phyloP scores from a whole-genome alignment of 2,329 filamentous ascomycete species.

The Didymella keratinophila region DNA sequence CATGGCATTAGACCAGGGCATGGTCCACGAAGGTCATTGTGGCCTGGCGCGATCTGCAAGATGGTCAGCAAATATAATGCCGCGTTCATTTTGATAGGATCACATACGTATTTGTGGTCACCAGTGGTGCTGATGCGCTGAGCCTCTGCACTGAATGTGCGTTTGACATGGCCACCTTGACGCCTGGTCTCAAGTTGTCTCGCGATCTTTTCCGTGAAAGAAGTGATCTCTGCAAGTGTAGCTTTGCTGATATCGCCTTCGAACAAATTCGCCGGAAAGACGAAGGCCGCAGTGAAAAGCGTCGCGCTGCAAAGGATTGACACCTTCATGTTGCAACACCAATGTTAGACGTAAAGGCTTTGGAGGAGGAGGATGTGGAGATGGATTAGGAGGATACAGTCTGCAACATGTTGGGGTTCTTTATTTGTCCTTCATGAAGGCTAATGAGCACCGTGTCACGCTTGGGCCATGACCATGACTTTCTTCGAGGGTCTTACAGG shows the following conservation, averaged over 20 bases:
- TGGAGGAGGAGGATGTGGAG: background rate
- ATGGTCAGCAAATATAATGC: conserved; percentile 3
- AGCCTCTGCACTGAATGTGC: conserved; percentile 27
- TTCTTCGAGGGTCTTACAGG: background rate
- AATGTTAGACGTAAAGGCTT: background rate
- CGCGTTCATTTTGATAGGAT: background rate
- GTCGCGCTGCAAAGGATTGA: conserved; percentile 24
- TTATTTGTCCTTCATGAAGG: background rate
- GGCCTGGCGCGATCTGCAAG: conserved; percentile 14
- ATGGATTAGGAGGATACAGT: background rate
- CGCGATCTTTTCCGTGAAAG: conserved; percentile 23
- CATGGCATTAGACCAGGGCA: conserved; percentile 41
- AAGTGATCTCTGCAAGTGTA: conserved; percentile 26
- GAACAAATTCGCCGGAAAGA: conserved; percentile 25
- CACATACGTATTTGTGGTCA: conserved; percentile 22
- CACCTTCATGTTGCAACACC: conserved; percentile 18
- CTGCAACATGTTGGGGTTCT: background rate
- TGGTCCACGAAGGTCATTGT: conserved; percentile 13
- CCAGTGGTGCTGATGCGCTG: conserved; percentile 26
- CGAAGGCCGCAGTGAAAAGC: conserved; percentile 25
- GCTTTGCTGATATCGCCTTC: conserved; percentile 23
- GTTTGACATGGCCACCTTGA: conserved; percentile 17
- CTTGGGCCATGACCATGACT: conserved; percentile 5
- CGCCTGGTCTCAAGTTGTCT: conserved; percentile 19
- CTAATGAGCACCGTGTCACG: background rate